These are phyloP conservation scores for Cucurbitaria berberidis DNA, from an alignment of 2,329 filamentous ascomycete species.

Conservation along the genomic window DNA sequence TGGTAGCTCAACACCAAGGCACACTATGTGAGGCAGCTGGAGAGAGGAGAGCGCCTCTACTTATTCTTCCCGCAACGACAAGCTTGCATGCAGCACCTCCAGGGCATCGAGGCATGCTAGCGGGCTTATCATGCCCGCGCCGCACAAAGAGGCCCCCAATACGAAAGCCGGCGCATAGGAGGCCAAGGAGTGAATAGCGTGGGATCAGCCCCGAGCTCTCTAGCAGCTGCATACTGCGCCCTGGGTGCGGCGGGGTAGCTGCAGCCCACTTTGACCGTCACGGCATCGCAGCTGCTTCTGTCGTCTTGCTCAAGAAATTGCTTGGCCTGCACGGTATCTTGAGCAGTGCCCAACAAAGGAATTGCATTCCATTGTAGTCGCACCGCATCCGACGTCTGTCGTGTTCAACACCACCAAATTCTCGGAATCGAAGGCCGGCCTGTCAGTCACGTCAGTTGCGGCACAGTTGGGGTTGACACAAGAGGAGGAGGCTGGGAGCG, in stretches of 20 bases:
- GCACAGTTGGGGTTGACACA: not conserved
- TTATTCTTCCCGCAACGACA: conserved; percentile 7
- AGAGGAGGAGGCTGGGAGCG: conserved; percentile 7
- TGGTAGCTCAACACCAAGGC: conserved; percentile 3
- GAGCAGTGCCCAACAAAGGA: no score
- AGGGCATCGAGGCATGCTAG: not conserved
- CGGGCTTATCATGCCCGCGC: conserved; percentile 4
- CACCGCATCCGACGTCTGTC: not conserved
- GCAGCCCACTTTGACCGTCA: not conserved
- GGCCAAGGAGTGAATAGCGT: conserved; percentile 2
- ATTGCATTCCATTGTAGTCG: not conserved
- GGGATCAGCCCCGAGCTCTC: conserved; percentile 2
- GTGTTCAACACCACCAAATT: not conserved
- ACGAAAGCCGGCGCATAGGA: conserved; percentile 3
- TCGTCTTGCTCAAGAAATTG: not conserved
- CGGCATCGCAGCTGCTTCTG: not conserved
- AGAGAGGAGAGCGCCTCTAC: conserved; percentile 9
- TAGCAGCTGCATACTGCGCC: conserved; percentile 7
- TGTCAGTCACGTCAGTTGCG: not conserved
- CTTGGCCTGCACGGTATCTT: no score
- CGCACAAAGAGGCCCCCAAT: conserved; percentile 11
- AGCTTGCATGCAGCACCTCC: not conserved
- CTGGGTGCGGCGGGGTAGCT: conserved; percentile 5
- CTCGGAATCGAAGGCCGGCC: not conserved
- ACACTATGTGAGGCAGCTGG: conserved; percentile 5